A percentile compares a stretch with the other conserved stretches of the same genome.
Evolutionary conservation across 2,329 filamentous ascomycete genomes (phyloP).

Genomic region (Sporothrix inflata): DNA sequence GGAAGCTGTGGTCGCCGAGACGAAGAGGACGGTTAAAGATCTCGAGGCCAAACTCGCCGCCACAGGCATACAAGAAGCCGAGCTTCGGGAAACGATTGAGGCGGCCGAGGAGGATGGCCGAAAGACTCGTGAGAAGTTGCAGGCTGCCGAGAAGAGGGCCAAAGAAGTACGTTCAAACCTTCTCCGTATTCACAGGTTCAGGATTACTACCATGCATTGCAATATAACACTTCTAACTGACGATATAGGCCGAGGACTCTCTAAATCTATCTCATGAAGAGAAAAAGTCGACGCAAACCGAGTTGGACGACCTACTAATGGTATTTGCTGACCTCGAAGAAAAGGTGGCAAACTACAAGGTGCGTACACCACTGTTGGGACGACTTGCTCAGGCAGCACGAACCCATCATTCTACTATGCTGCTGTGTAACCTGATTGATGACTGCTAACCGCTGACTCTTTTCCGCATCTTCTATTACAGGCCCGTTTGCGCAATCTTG

Average conservation of each 20-base stretch:
- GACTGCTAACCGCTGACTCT: neutral
- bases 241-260: conserved; percentile 40
- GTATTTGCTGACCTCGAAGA: conserved; percentile 81
- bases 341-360: conserved; percentile 75
- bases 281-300: conserved; percentile 66
- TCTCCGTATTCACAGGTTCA: no score
- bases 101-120: conserved; percentile 36
- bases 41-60: conserved; percentile 40
- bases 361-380: conserved; percentile 43
- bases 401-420: neutral
- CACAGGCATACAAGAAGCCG: conserved; percentile 30
- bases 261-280: conserved; percentile 61
- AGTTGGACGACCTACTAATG: conserved; percentile 80
- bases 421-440: conserved; percentile 2
- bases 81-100: conserved; percentile 39
- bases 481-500: conserved; percentile 66
- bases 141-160: conserved; percentile 40
- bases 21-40: conserved; percentile 36
- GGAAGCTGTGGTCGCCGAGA: conserved; percentile 31
- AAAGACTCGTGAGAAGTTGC: conserved; percentile 40
- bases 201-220: neutral
- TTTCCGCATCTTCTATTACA: conserved; percentile 37
- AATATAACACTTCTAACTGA: neutral
- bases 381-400: neutral
- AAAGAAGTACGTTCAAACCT: conserved; percentile 32